Conservation (phyloP, 78 protist species). For the Dictyostelium discoideum region DNA sequence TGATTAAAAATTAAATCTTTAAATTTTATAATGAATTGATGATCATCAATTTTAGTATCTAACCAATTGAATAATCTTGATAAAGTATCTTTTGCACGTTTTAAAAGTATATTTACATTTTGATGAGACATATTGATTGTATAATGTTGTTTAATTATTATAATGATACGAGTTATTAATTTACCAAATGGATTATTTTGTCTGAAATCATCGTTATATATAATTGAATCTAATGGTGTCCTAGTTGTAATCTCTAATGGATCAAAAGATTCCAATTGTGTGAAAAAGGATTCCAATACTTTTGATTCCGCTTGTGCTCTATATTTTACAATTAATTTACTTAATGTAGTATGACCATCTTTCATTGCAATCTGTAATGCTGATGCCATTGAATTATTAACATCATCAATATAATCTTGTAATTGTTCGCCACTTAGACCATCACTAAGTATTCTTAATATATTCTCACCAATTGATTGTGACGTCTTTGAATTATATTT, state of each 20-base stretch:
- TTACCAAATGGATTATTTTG: constrained; percentile 18
- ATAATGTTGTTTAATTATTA: constrained; percentile 56
- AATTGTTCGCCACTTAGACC: constrained; percentile 21
- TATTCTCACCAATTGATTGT: constrained; percentile 5
- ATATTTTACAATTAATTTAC: constrained; percentile 27
- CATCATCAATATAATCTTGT: constrained; percentile 42
- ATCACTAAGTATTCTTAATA: background rate
- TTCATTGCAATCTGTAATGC: constrained; percentile 62
- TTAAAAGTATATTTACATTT: constrained; percentile 25
- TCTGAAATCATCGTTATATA: background rate
- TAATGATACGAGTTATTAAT: constrained; percentile 7
- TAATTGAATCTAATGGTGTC: background rate
- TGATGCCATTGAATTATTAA: constrained; percentile 44
- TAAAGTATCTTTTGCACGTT: constrained; percentile 49
- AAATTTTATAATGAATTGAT: constrained; percentile 1
- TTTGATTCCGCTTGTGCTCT: constrained; percentile 44
- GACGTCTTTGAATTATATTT: background rate
- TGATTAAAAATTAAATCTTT: constrained; percentile 49
- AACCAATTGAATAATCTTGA: constrained; percentile 44
- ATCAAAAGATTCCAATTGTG: background rate
- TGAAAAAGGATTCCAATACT: constrained; percentile 20
- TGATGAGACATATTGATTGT: constrained; percentile 64
- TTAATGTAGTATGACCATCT: background rate
- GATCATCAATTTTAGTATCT: background rate
- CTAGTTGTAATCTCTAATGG: background rate